Base-by-base conservation (phyloP, 768 basidiomycete species). In the Leccinum olivaceopallidum region DNA sequence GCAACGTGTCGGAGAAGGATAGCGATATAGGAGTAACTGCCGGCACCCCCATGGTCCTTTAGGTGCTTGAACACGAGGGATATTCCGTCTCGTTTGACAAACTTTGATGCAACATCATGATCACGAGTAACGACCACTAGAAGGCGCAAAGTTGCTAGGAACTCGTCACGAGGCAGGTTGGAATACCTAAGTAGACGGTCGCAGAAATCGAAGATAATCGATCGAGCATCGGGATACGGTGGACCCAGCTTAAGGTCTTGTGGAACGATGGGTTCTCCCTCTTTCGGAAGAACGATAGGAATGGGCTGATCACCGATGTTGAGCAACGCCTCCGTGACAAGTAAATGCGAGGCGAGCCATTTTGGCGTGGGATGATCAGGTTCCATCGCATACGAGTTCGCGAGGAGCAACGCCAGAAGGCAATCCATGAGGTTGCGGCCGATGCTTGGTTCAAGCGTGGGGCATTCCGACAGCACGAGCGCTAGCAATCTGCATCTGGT, bases 1-100 rank as follows among this genome's bases (percentile, higher is more conserved):
- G 95, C 85, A 56, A 93, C 76, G 70, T 99, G 97, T 7, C 97
- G 89, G n/a, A 98, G 79, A 62, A 98, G 90, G 67, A 89, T 90
- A 47, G 88, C 86, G 57, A 94, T 83, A 72, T 94, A 93, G 0
- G 90, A 86, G 51, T 93, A 92, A 63, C 87, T 89, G 20, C 89
- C 87, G 30, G 79, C 73, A 16, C 87, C 81, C 0, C 85, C 78
- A 5, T 80, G 76, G 18, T 79, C 75, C 64, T 84, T 84, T 65
- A 95, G 79, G 32, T 87, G 84, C 57, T 81, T 79, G 75, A 96
- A 87, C 20, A 97, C 78, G 20, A 80, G 71, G 0, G 73, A 60
- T 14, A 94, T 74, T 1, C 90, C 94, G 55, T 85, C 83, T 13
- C 79, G 78, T 55, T 85, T 81, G 65, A 91, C 82, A 67, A 98